Conservation (phyloP, 805 yeast species). For the Starmerella roubikii region DNA sequence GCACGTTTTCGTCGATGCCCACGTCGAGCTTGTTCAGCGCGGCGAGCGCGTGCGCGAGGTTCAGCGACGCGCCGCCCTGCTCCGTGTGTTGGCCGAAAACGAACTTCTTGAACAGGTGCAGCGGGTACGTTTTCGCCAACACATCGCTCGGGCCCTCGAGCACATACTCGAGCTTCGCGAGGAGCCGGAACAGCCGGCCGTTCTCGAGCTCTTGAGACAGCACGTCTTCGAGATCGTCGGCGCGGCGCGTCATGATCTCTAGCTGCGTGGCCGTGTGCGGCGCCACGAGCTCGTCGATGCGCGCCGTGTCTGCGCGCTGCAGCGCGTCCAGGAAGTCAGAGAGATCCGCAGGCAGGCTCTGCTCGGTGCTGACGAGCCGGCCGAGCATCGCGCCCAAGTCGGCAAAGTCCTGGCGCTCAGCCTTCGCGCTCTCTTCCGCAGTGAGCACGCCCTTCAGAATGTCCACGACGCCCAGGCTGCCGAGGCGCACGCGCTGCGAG, state of each 20-base stretch:
- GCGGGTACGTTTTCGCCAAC: constrained; percentile 59
- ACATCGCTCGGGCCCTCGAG: constrained; percentile 51
- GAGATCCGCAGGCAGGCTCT: background rate
- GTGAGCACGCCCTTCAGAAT: constrained; percentile 32
- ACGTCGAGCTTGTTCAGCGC: constrained; percentile 83
- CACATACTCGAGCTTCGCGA: constrained; percentile 68
- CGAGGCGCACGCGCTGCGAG: constrained; percentile 54
- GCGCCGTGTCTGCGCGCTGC: background rate
- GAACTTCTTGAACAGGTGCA: constrained; percentile 65
- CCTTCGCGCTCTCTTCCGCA: constrained; percentile 17
- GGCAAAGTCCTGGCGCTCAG: constrained; percentile 42
- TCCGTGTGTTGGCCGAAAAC: constrained; percentile 78
- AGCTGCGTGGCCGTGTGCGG: constrained; percentile 19
- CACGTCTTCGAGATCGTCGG: constrained; percentile 25
- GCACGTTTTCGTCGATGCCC: constrained; percentile 70
- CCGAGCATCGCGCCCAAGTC: constrained; percentile 45
- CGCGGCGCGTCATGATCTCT: constrained; percentile 19
- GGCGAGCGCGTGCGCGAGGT: constrained; percentile 65
- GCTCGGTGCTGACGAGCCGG: background rate
- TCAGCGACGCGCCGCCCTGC: constrained; percentile 61
- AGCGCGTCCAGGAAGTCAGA: background rate
- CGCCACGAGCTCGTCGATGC: constrained; percentile 13
- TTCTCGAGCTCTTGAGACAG: constrained; percentile 71
- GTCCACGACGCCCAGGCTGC: constrained; percentile 60
- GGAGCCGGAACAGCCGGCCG: constrained; percentile 67